Evolutionary conservation across 768 basidiomycete genomes (phyloP).

Genomic region (Termitomyces sp.): DNA sequence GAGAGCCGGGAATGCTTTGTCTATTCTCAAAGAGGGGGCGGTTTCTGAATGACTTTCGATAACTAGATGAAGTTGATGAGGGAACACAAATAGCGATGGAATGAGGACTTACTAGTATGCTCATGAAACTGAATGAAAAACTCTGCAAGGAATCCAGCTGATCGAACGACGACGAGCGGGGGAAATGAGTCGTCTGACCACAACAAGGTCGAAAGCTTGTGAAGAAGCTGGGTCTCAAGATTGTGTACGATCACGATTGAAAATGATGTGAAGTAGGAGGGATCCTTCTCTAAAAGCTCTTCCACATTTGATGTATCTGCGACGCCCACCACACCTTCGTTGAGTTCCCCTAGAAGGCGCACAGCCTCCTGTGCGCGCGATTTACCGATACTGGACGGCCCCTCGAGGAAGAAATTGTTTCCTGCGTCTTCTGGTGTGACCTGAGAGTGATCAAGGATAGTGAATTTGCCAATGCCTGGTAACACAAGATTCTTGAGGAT

Average conservation of each 20-base stretch:
- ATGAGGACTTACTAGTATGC: slow-evolving; percentile 59
- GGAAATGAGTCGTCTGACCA: slow-evolving; percentile 60
- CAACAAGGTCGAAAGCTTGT: slow-evolving; percentile 56
- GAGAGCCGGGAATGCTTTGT: slow-evolving; percentile 83
- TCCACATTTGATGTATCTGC: slow-evolving; percentile 54
- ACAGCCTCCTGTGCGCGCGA: slow-evolving; percentile 77
- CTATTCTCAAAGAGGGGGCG: slow-evolving; percentile 73
- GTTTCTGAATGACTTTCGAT: slow-evolving; percentile 85
- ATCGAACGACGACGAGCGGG: slow-evolving; percentile 74
- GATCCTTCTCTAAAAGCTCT: slow-evolving; percentile 50
- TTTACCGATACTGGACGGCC: slow-evolving; percentile 70
- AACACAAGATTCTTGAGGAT: slow-evolving; percentile 96
- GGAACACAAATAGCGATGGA: not conserved
- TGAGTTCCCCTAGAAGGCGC: slow-evolving; percentile 74
- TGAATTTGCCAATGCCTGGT: slow-evolving; percentile 94
- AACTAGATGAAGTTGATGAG: slow-evolving; percentile 39
- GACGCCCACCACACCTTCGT: slow-evolving; percentile 74
- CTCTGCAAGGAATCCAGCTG: slow-evolving; percentile 86
- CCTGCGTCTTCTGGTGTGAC: slow-evolving; percentile 78
- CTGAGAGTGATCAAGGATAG: slow-evolving; percentile 66
- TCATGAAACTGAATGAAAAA: slow-evolving; percentile 88
- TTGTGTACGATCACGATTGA: slow-evolving; percentile 87
- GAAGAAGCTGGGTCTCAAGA: slow-evolving; percentile 48
- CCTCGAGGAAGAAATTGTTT: slow-evolving; percentile 94
- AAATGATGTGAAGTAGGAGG: slow-evolving; percentile 54